These are phyloP conservation scores for Ceratobasidium sp. DNA, from an alignment of 1,284 basidiomycete genomes.

Conservation along the genomic window DNA sequence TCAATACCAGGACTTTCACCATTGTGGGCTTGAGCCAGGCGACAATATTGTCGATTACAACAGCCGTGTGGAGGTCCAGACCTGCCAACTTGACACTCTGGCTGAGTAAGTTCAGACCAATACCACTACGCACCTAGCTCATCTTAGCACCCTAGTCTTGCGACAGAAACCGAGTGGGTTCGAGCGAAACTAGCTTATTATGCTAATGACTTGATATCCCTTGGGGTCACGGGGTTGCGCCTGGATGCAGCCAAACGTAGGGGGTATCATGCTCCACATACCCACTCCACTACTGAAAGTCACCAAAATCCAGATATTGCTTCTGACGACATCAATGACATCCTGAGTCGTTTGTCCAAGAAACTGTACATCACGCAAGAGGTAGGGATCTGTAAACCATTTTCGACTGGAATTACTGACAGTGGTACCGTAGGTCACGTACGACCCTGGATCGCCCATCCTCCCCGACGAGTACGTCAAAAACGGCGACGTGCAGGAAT, in stretches of 20 bases:
- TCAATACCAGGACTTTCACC: constrained; percentile 46
- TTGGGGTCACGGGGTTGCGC: constrained; percentile 72
- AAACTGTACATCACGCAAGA: constrained; percentile 46
- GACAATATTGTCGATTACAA: constrained; percentile 50
- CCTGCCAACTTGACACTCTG: constrained; percentile 44
- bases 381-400: constrained; percentile 10
- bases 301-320: constrained; percentile 44
- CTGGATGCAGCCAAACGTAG: constrained; percentile 77
- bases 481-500: constrained; percentile 55
- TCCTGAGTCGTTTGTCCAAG: constrained; percentile 44
- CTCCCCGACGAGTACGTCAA: constrained; percentile 34
- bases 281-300: too few relatives aligned
- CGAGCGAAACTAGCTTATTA: constrained; percentile 65
- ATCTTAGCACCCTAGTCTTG: constrained; percentile 52
- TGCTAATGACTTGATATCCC: constrained; percentile 67
- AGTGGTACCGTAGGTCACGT: constrained; percentile 37
- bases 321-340: constrained; percentile 44
- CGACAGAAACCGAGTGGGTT: constrained; percentile 70
- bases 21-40: constrained; percentile 35
- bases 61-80: constrained; percentile 70
- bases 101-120: neutral
- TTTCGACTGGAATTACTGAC: neutral
- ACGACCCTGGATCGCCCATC: constrained; percentile 43
- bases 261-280: constrained; percentile 56
- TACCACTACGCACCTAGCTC: constrained; percentile 49